Evolutionary conservation across 2,329 filamentous ascomycete genomes (phyloP).

Genomic region (Pochonia chlamydosporia): DNA sequence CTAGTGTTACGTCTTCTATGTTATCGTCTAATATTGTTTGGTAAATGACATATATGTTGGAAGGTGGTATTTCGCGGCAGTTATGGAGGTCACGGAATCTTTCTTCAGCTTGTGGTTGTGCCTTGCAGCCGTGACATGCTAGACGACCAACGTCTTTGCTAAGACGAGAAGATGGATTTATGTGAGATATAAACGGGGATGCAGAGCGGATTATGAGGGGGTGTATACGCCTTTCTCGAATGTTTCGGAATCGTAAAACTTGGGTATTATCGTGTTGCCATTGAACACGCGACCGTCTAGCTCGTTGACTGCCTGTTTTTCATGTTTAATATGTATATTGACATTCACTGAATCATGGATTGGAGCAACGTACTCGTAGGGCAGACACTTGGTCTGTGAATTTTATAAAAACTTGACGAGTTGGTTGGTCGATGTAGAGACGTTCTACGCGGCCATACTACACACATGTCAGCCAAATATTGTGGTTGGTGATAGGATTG

Average conservation of each 20-base stretch:
- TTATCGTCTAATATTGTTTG: too few relatives aligned
- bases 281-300: conserved; percentile 84
- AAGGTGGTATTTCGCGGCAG: too few relatives aligned
- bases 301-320: conserved; percentile 77
- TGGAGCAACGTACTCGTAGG: conserved; percentile 58
- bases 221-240: conserved; percentile 67
- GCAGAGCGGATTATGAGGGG: too few relatives aligned
- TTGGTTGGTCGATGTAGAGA: conserved; percentile 64
- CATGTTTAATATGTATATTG: neutral
- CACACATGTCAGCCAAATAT: conserved; percentile 5
- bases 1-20: too few relatives aligned
- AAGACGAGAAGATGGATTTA: too few relatives aligned
- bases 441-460: conserved; percentile 80
- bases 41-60: too few relatives aligned
- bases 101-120: too few relatives aligned
- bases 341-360: neutral
- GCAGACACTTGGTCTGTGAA: conserved; percentile 84
- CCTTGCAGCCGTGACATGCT: too few relatives aligned
- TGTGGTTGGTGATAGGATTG: neutral
- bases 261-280: conserved; percentile 75
- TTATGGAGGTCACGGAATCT: too few relatives aligned
- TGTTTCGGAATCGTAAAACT: conserved; percentile 74
- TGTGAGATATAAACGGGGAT: too few relatives aligned
- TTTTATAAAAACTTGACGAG: conserved; percentile 78
- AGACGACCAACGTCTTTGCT: too few relatives aligned